Conservation (phyloP, 768 basidiomycete genomes). For the Tylopilus vinaceipallidus region DNA sequence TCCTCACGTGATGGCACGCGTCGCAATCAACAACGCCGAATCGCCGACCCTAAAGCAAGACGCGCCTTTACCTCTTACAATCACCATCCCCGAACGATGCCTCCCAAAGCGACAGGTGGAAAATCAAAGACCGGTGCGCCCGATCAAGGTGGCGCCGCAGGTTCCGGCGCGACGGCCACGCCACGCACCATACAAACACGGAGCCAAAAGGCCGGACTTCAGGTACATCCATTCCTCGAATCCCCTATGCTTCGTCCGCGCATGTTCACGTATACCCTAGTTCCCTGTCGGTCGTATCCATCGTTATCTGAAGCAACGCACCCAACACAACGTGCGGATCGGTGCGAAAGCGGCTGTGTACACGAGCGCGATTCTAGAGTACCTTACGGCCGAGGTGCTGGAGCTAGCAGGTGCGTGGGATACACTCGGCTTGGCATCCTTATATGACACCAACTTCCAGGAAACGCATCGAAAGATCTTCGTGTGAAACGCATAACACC, state of each 20-base stretch:
- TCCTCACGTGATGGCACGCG: constrained; percentile 28
- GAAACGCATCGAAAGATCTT: constrained; percentile 97
- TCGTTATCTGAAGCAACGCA: constrained; percentile 88
- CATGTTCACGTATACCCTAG: constrained; percentile 36
- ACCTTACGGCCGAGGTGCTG: constrained; percentile 93
- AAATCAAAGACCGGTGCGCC: constrained; percentile 54
- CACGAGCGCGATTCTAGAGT: constrained; percentile 94
- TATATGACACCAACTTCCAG: constrained; percentile 25
- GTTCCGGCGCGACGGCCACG: constrained; percentile 33
- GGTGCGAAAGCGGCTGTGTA: constrained; percentile 98
- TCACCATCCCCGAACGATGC: constrained; percentile 38
- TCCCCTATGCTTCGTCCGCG: not conserved
- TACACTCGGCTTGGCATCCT: not conserved
- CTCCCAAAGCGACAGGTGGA: constrained; percentile 57
- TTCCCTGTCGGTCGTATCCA: constrained; percentile 99
- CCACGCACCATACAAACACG: constrained; percentile 55
- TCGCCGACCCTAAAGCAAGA: constrained; percentile 35
- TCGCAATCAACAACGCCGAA: constrained; percentile 31
- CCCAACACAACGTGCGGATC: constrained; percentile 91
- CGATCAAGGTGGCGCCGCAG: constrained; percentile 17
- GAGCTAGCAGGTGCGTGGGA: constrained; percentile 80
- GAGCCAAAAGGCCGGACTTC: constrained; percentile 84
- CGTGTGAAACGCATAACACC: constrained; percentile 96
- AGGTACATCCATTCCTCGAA: constrained; percentile 46
- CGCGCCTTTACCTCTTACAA: constrained; percentile 31